phyloP scores from a whole-genome alignment of 23 red algal genomes.

The Gracilaria gracilis region DNA sequence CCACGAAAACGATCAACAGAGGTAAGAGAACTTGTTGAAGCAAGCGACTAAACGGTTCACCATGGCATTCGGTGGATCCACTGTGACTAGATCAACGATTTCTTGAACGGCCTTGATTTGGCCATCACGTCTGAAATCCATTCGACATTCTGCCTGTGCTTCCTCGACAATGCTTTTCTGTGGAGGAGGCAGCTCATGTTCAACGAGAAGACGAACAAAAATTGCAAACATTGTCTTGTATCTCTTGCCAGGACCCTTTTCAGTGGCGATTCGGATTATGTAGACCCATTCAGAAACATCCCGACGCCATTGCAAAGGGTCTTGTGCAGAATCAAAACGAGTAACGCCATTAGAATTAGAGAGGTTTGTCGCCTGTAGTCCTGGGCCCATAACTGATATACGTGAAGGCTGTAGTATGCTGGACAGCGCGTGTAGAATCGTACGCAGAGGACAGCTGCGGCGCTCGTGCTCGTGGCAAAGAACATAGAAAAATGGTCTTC shows the following conservation, averaged over 20 bases:
- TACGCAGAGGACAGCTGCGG: too few relatives aligned
- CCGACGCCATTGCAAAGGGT: neutral
- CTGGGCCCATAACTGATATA: too few relatives aligned
- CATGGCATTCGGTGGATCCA: constrained; percentile 38
- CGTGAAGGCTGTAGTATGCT: too few relatives aligned
- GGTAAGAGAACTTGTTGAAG: neutral
- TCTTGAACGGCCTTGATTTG: neutral
- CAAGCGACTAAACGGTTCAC: constrained; percentile 45
- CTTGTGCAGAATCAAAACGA: too few relatives aligned
- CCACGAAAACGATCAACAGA: constrained; percentile 34
- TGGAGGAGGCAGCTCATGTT: neutral
- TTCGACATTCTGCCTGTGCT: neutral
- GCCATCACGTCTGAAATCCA: constrained; percentile 9
- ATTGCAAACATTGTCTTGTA: constrained; percentile 25
- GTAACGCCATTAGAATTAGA: too few relatives aligned
- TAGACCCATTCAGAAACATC: constrained; percentile 8
- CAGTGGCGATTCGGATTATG: neutral
- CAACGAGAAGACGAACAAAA: constrained; percentile 4
- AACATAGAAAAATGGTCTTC: too few relatives aligned
- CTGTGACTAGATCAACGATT: constrained; percentile 36
- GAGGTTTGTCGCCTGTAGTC: too few relatives aligned
- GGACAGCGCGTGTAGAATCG: too few relatives aligned
- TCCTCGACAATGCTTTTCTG: constrained; percentile 44
- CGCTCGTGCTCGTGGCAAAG: too few relatives aligned
- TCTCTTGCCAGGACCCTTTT: neutral